Conservation (phyloP, 148 eudicot genomes). For the Camellia lanceoleosa region DNA sequence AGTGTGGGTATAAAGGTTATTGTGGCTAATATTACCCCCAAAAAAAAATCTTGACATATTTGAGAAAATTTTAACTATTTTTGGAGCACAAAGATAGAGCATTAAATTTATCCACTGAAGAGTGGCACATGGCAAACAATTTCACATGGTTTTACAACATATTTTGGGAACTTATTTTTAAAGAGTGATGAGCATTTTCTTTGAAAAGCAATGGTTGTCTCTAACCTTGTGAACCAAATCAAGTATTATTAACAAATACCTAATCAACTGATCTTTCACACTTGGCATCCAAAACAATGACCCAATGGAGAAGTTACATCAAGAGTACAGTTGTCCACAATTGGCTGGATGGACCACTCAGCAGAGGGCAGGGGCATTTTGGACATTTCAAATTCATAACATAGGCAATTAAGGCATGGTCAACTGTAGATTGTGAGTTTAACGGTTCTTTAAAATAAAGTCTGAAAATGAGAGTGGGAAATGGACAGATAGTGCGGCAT, state of each 20-base stretch:
- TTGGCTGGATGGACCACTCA: not conserved
- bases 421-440: not conserved
- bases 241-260: too few species aligned
- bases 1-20: too few species aligned
- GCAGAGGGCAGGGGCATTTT: slow-evolving; percentile 5
- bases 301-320: not conserved
- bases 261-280: not conserved
- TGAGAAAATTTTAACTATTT: too few species aligned
- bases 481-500: not conserved
- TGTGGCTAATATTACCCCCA: too few species aligned
- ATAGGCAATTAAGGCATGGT: not conserved
- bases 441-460: not conserved
- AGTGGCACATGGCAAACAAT: too few species aligned
- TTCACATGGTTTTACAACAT: too few species aligned
- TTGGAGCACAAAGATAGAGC: too few species aligned
- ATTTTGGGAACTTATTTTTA: too few species aligned
- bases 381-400: not conserved
- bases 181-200: too few species aligned
- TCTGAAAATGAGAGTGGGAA: not conserved
- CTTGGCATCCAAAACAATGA: not conserved
- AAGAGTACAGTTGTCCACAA: not conserved
- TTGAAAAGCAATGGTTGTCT: too few species aligned
- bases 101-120: too few species aligned
- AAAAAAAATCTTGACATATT: too few species aligned
- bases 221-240: not conserved